Base-by-base conservation (phyloP, 495 filamentous ascomycete species). In the Xanthoparmelia taractica region DNA sequence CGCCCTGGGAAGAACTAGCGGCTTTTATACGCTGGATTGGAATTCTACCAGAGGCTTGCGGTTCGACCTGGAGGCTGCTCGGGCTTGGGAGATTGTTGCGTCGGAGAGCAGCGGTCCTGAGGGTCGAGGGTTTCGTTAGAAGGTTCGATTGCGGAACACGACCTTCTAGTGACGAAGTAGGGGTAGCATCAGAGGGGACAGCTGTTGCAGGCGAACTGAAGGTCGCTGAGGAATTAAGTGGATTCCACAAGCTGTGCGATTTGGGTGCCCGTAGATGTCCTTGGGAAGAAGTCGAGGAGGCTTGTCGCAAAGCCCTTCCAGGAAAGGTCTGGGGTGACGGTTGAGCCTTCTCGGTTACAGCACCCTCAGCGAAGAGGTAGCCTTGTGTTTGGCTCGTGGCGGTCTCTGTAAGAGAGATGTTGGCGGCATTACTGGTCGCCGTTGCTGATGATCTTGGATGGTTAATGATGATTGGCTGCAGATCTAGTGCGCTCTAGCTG, bases 401-500 rank as follows among this genome's bases (percentile, higher is more conserved):
- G 43, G 55, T 36, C 45, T 58, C 27, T 40, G 10, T 20, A 41
- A 23, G 2, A 38, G 34, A 31, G 36, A 52, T 23, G 40, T 58
- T n/a, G 36, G 29, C 37, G 10, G 55, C 61, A 63, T 63, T 10
- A 40, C 58, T 55, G 29, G 43, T 29, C n/a, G 55, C 61, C 55
- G 61, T 63, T 12, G 52, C 33, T 52, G 41, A 27, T 55, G 25
- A 47, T 25, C 8, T 47, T 50, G 45, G 20, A 17, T 34, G 40
- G 40, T 54, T 8, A 57, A 34, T 63, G 54, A 25, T 58, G 55
- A 63, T 37, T 36, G 41, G 55, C 37, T 57, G 56, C 33, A 48
- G 17, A 38, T 41, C 55, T 63, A 63, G 61, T 55, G 61, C 43
- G 55, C 20, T 50, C 36, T 63, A 63, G 61, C 45, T 63, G 61